These are phyloP conservation scores for Penicillium crustosum DNA, from an alignment of 2,329 filamentous ascomycete genomes.

Conservation along the genomic window DNA sequence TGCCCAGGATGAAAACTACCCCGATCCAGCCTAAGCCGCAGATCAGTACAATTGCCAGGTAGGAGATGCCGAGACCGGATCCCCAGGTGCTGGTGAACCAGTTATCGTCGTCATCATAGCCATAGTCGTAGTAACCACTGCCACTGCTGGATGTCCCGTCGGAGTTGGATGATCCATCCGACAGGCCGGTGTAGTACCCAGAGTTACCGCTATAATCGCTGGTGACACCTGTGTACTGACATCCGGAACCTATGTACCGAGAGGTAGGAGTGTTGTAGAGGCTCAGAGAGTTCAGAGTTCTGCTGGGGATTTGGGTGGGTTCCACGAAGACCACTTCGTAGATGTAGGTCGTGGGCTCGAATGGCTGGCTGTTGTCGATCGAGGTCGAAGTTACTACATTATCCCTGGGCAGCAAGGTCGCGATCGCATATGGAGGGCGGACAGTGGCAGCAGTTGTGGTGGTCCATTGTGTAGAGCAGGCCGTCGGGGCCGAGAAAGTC, in stretches of 20 bases:
- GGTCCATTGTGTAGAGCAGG: constrained; percentile 31
- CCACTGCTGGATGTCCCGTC: neutral
- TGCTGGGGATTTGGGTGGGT: constrained; percentile 30
- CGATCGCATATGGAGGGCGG: constrained; percentile 18
- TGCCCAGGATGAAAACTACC: constrained; percentile 28
- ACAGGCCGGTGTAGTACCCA: neutral
- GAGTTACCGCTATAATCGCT: neutral
- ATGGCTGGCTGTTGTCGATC: constrained; percentile 24
- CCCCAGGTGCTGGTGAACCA: constrained; percentile 26
- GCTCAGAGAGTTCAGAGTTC: constrained; percentile 24
- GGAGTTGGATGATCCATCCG: neutral
- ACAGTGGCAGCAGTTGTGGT: constrained; percentile 25
- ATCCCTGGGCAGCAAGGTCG: constrained; percentile 22
- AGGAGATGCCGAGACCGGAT: constrained; percentile 24
- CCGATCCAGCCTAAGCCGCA: constrained; percentile 30
- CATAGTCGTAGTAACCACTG: neutral
- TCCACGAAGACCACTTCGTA: constrained; percentile 28
- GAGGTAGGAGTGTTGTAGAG: constrained; percentile 14
- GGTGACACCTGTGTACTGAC: constrained; percentile 9
- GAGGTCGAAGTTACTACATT: constrained; percentile 23
- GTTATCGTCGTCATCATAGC: constrained; percentile 13
- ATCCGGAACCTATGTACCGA: constrained; percentile 17
- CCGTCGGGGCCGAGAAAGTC: constrained; percentile 29
- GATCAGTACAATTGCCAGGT: constrained; percentile 28
- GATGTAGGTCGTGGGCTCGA: constrained; percentile 29